A percentile compares a stretch with the other conserved stretches of the same genome.
These are phyloP conservation scores for Puccinia hordei DNA, from an alignment of 1,284 basidiomycete genomes.

Conservation along the genomic window DNA sequence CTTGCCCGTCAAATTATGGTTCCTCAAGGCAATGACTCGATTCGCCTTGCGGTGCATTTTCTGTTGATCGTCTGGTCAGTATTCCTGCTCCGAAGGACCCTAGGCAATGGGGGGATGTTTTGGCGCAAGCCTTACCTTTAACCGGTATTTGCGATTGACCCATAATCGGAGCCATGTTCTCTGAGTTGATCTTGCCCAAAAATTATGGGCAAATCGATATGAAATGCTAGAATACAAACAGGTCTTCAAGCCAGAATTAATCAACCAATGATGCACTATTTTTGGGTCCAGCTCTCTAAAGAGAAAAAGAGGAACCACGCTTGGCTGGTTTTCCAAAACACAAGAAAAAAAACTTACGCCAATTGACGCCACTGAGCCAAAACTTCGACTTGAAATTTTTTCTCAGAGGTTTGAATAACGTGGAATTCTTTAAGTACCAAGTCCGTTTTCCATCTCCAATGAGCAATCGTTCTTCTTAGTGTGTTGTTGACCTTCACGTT, in stretches of 20 bases:
- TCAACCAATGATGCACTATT: constrained; percentile 24
- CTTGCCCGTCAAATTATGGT: constrained; percentile 32
- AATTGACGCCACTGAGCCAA: constrained; percentile 15
- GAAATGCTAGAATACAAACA: constrained; percentile 33
- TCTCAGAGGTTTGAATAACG: not conserved
- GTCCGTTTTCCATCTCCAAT: constrained; percentile 28
- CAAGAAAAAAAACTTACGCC: constrained; percentile 35
- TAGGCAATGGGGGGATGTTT: not conserved
- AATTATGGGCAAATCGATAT: constrained; percentile 9
- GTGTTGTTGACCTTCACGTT: constrained; percentile 11
- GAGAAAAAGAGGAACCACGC: not conserved
- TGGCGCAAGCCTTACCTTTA: constrained; percentile 13
- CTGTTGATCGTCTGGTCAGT: not conserved
- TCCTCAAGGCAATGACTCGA: constrained; percentile 28
- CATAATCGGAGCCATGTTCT: constrained; percentile 11
- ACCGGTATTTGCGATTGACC: constrained; percentile 4
- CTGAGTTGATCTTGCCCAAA: constrained; percentile 5
- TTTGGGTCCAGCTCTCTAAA: not conserved
- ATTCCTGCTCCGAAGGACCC: not conserved
- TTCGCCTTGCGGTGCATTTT: constrained; percentile 26
- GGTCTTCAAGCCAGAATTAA: constrained; percentile 30
- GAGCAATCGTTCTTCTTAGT: not conserved
- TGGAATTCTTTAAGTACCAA: constrained; percentile 20
- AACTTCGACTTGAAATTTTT: constrained; percentile 1
- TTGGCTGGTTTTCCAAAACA: not conserved